A percentile compares a stretch with the other conserved stretches of the same genome.
These are phyloP conservation scores for Aspergillus affinis DNA, from an alignment of 495 filamentous ascomycete genomes.

Conservation along the genomic window DNA sequence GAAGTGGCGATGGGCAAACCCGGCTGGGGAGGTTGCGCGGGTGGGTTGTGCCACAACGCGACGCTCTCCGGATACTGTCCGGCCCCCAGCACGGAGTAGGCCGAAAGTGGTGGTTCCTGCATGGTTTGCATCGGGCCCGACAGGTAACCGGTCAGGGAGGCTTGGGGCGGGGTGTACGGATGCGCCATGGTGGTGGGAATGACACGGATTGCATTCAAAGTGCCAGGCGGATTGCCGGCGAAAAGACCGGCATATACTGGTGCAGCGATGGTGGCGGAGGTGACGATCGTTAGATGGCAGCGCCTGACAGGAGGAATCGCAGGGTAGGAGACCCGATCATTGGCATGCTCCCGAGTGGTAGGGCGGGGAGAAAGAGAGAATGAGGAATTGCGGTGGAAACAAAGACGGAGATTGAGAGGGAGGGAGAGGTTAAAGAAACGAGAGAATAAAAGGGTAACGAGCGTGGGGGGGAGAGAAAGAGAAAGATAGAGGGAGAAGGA, in stretches of 20 bases:
- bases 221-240: slow-evolving; percentile 6
- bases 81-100: slow-evolving; percentile 39
- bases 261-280: neutral
- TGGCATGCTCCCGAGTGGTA: slow-evolving; percentile 18
- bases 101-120: slow-evolving; percentile 28
- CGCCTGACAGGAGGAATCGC: neutral
- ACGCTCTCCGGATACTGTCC: slow-evolving; percentile 43
- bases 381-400: slow-evolving; percentile 5
- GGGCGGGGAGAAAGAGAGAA: slow-evolving; percentile 3
- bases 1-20: slow-evolving; percentile 9
- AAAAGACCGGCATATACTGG: slow-evolving; percentile 17
- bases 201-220: slow-evolving; percentile 20
- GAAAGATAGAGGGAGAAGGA: slow-evolving; percentile 5
- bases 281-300: neutral
- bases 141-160: slow-evolving; percentile 33
- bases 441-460: slow-evolving; percentile 7
- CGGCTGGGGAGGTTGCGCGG: slow-evolving; percentile 19
- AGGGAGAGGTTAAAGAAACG: slow-evolving; percentile 3
- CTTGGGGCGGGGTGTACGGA: slow-evolving; percentile 34
- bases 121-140: slow-evolving; percentile 10
- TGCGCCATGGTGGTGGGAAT: slow-evolving; percentile 32
- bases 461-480: slow-evolving; percentile 4
- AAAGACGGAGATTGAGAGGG: neutral
- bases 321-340: slow-evolving; percentile 13
- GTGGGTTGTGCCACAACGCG: slow-evolving; percentile 44